Conservation (phyloP, 257 asterid species). For the Plantago major region DNA sequence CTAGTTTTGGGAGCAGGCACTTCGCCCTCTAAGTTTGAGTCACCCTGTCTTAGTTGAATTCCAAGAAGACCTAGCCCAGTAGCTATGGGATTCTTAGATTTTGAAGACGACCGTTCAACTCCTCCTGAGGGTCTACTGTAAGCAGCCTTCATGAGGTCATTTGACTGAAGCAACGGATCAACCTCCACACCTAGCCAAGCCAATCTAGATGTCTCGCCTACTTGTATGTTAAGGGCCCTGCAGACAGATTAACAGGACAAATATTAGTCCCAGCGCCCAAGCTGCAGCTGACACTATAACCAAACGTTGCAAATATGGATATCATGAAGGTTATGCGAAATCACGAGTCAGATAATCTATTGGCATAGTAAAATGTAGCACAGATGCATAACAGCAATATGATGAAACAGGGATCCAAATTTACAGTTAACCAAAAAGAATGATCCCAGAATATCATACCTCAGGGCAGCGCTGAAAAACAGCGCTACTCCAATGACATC, state of each 20-base stretch:
- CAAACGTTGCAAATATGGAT: too few relatives aligned
- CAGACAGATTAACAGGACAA: conserved; percentile 16
- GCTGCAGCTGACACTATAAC: too few relatives aligned
- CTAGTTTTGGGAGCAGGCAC: conserved; percentile 61
- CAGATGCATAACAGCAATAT: background rate
- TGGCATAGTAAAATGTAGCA: too few relatives aligned
- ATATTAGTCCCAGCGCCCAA: background rate
- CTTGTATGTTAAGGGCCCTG: conserved; percentile 74
- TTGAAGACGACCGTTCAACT: conserved; percentile 50
- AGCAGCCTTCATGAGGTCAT: conserved; percentile 66
- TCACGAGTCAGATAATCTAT: too few relatives aligned
- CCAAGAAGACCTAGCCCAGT: conserved; percentile 95
- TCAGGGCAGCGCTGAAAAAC: conserved; percentile 71
- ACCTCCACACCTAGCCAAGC: conserved; percentile 96
- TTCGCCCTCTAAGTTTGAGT: conserved; percentile 38
- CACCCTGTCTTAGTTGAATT: conserved; percentile 51
- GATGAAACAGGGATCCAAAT: too few relatives aligned
- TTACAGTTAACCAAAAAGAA: background rate
- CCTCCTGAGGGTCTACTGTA: conserved; percentile 79
- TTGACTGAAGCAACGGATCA: conserved; percentile 77
- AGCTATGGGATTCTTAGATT: conserved; percentile 73
- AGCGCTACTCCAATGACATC: conserved; percentile 92
- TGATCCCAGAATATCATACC: conserved; percentile 32
- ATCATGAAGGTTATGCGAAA: too few relatives aligned
- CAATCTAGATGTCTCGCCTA: conserved; percentile 85